These are phyloP conservation scores for Suillus subaureus DNA, from an alignment of 768 basidiomycete genomes.

Conservation along the genomic window DNA sequence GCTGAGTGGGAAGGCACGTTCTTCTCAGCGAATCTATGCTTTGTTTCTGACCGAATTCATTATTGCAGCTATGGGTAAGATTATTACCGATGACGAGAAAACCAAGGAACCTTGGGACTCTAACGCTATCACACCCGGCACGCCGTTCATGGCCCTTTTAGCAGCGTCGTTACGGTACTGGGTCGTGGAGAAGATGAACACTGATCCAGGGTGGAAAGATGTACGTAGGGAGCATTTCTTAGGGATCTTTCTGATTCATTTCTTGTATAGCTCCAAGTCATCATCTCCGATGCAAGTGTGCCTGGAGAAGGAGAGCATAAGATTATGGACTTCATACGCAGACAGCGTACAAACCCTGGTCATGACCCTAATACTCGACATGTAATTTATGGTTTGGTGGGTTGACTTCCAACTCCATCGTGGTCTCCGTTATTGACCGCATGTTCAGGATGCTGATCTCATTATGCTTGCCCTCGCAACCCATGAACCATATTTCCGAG, in stretches of 20 bases:
- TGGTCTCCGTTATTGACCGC: slow-evolving; percentile 14
- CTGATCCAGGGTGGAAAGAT: slow-evolving; percentile 94
- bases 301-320: slow-evolving; percentile 99
- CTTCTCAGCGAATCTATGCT: not conserved
- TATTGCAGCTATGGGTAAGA: slow-evolving; percentile 86
- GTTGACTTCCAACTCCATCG: slow-evolving; percentile 24
- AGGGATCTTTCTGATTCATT: not conserved
- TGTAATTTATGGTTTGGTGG: slow-evolving; percentile 95
- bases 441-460: slow-evolving; percentile 90
- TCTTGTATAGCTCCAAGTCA: slow-evolving; percentile 75
- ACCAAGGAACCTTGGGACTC: slow-evolving; percentile 92
- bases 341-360: slow-evolving; percentile 84
- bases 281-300: slow-evolving; percentile 95
- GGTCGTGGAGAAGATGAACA: slow-evolving; percentile 94
- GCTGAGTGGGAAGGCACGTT: slow-evolving; percentile 80
- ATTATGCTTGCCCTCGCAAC: slow-evolving; percentile 99
- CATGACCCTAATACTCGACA: slow-evolving; percentile 95
- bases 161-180: slow-evolving; percentile 91
- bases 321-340: slow-evolving; percentile 97
- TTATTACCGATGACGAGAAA: slow-evolving; percentile 77
- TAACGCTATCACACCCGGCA: slow-evolving; percentile 98
- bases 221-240: slow-evolving; percentile 43
- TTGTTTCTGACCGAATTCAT: slow-evolving; percentile 1
- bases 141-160: slow-evolving; percentile 96
- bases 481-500: slow-evolving; percentile 97